phyloP scores from a whole-genome alignment of 2,329 filamentous ascomycete species.

The Sporothrix dimorphospora region DNA sequence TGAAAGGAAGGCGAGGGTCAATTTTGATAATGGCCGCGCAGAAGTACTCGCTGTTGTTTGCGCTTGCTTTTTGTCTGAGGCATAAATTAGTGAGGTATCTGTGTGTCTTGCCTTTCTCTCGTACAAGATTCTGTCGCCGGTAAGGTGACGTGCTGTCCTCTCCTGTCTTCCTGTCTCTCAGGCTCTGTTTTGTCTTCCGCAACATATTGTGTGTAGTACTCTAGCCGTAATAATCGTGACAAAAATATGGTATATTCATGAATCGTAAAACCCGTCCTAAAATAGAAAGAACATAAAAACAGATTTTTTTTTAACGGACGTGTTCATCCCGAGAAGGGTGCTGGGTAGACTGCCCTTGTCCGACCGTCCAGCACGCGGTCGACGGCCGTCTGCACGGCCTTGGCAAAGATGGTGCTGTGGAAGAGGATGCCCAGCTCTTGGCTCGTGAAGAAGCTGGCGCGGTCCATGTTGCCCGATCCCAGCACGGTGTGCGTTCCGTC shows the following conservation, averaged over 20 bases:
- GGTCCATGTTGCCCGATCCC: slow-evolving; percentile 82
- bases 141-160: too few species aligned
- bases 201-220: not conserved
- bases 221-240: not conserved
- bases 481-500: slow-evolving; percentile 69
- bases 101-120: not conserved
- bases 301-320: too few species aligned
- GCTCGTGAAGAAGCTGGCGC: slow-evolving; percentile 84
- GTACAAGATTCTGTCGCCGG: too few species aligned
- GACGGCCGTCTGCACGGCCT: slow-evolving; percentile 39
- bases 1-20: not conserved
- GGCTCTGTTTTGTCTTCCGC: not conserved
- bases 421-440: slow-evolving; percentile 76
- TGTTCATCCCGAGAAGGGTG: not conserved
- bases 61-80: not conserved
- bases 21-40: not conserved
- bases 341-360: slow-evolving; percentile 30
- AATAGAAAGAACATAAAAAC: not conserved
- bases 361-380: slow-evolving; percentile 42
- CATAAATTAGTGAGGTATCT: not conserved
- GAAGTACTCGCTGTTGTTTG: not conserved
- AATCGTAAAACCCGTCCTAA: not conserved
- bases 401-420: slow-evolving; percentile 44
- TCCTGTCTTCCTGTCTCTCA: too few species aligned
- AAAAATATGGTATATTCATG: not conserved